A percentile compares a stretch with the other conserved stretches of the same genome.
phyloP scores from a whole-genome alignment of 352 stramenopile genomes.

The Pythium volutum region DNA sequence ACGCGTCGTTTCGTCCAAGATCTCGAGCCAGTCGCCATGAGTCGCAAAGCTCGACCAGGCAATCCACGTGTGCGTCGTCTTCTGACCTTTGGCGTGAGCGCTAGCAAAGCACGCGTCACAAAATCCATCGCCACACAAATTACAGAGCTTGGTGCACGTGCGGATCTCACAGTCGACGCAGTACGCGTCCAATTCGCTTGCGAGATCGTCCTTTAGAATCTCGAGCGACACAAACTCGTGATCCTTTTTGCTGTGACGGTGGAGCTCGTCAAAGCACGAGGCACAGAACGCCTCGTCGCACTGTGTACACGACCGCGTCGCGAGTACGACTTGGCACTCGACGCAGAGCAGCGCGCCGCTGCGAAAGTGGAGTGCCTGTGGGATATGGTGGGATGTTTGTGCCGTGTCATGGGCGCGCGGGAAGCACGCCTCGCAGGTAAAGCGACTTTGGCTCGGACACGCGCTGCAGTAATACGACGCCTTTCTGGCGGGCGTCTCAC shows the following conservation, averaged over 20 bases:
- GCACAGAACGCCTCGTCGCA: conserved; percentile 68
- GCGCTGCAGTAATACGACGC: conserved; percentile 49
- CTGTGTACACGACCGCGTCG: conserved; percentile 42
- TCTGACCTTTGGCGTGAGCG: conserved; percentile 56
- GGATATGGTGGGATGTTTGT: conserved; percentile 37
- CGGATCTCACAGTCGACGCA: conserved; percentile 69
- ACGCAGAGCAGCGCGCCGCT: conserved; percentile 47
- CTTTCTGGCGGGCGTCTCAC: background rate
- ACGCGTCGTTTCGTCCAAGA: conserved; percentile 47
- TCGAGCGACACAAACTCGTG: conserved; percentile 45
- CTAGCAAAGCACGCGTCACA: conserved; percentile 55
- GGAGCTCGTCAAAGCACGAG: conserved; percentile 42
- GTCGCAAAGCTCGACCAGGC: conserved; percentile 47
- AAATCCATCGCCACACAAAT: conserved; percentile 76
- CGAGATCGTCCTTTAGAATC: conserved; percentile 54
- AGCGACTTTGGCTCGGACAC: conserved; percentile 7
- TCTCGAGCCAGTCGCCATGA: conserved; percentile 71
- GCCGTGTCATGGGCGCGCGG: conserved; percentile 40
- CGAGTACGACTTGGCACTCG: conserved; percentile 46
- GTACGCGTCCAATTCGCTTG: conserved; percentile 49
- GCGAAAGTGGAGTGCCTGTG: conserved; percentile 48
- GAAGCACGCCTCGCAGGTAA: conserved; percentile 50
- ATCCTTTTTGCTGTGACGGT: conserved; percentile 27
- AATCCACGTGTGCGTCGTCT: conserved; percentile 60
- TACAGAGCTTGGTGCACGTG: conserved; percentile 48